Conservation (phyloP, 495 filamentous ascomycete genomes). For the Trichoderma parareesei region DNA sequence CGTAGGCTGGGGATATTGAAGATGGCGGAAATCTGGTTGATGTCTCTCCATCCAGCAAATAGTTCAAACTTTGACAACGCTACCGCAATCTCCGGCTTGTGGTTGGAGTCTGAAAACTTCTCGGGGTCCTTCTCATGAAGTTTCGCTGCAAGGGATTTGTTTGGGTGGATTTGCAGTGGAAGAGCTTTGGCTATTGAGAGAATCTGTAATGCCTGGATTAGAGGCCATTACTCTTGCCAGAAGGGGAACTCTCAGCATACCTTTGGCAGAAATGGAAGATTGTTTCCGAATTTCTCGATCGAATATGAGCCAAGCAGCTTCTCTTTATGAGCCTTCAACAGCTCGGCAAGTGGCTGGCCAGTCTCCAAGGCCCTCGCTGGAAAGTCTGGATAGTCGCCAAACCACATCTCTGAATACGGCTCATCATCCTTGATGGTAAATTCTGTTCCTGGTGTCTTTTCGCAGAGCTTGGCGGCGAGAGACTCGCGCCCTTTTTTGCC, state of each 20-base stretch:
- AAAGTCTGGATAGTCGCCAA: conserved; percentile 69
- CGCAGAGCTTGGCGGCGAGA: conserved; percentile 57
- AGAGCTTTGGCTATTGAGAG: conserved; percentile 72
- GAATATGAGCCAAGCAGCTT: conserved; percentile 56
- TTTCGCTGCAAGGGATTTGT: conserved; percentile 54
- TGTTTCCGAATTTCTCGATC: conserved; percentile 52
- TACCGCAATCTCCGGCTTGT: conserved; percentile 79
- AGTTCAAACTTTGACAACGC: conserved; percentile 70
- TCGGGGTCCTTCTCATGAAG: conserved; percentile 56
- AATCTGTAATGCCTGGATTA: conserved; percentile 35
- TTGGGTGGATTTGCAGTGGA: conserved; percentile 72
- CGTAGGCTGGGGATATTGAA: conserved; percentile 42
- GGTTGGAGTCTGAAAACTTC: conserved; percentile 63
- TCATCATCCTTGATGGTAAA: conserved; percentile 67
- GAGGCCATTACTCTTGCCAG: neutral
- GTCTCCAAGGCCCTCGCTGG: conserved; percentile 55
- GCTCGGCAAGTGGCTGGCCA: conserved; percentile 55
- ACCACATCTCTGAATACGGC: conserved; percentile 63
- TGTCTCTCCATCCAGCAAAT: conserved; percentile 68
- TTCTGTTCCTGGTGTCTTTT: conserved; percentile 54
- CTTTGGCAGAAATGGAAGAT: conserved; percentile 71
- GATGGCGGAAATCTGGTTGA: conserved; percentile 50
- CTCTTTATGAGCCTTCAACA: conserved; percentile 56
- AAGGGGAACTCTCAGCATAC: conserved; percentile 23
- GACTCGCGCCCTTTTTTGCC: conserved; percentile 68